These are phyloP conservation scores for Cudoniella acicularis DNA, from an alignment of 495 filamentous ascomycete species.

Conservation along the genomic window DNA sequence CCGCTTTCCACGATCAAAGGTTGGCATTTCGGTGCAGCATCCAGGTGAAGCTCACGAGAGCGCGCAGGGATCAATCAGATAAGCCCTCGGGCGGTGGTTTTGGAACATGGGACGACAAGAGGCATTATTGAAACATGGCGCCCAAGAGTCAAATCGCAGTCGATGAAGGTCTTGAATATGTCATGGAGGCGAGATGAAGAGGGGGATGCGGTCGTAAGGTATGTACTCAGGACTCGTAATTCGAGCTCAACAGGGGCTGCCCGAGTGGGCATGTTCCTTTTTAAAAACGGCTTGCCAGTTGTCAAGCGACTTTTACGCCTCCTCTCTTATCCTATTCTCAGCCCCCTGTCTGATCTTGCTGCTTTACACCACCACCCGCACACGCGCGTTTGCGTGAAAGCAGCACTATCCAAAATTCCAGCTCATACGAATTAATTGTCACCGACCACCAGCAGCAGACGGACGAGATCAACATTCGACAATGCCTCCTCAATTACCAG, in stretches of 20 bases:
- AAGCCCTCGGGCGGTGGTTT: neutral
- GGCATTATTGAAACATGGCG: neutral
- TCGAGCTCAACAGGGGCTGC: neutral
- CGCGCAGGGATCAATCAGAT: neutral
- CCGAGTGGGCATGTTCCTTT: neutral
- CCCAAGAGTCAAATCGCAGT: neutral
- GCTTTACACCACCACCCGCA: neutral
- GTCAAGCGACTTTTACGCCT: neutral
- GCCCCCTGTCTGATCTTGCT: too few species aligned
- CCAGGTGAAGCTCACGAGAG: neutral
- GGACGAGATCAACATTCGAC: neutral
- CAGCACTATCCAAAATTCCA: neutral
- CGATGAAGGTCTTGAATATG: neutral
- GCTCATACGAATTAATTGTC: neutral
- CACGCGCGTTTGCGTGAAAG: neutral
- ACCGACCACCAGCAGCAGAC: neutral
- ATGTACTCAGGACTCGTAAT: neutral
- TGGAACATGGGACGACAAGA: neutral
- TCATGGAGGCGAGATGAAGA: too few species aligned
- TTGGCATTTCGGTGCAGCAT: slow-evolving; percentile 4
- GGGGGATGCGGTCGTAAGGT: too few species aligned
- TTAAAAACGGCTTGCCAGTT: neutral
- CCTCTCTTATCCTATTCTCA: too few species aligned
- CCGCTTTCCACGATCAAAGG: slow-evolving; percentile 16
- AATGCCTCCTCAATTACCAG: slow-evolving; percentile 29